These are phyloP conservation scores for Lathyrus aphaca DNA, from an alignment of 306 rosid species.

Conservation along the genomic window DNA sequence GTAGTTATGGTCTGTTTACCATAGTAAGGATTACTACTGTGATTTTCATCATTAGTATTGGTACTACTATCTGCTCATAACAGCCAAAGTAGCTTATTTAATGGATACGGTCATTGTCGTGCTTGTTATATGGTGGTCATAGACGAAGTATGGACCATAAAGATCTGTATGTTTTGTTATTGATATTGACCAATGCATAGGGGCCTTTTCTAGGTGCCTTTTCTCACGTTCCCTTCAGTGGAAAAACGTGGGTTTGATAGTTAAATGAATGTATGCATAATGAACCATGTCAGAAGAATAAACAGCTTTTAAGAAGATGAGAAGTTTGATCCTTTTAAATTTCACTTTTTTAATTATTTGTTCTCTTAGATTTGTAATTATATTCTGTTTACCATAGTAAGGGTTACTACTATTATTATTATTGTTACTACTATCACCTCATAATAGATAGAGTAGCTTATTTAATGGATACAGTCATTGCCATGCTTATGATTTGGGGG, in stretches of 20 bases:
- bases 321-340: background rate
- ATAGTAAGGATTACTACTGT: conserved; percentile 1
- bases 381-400: conserved; percentile 11
- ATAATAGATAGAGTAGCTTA: background rate
- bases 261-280: conserved; percentile 2
- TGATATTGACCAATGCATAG: background rate
- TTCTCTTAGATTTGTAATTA: background rate
- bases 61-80: background rate
- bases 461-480: conserved; percentile 21
- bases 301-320: background rate
- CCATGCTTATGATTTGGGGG: background rate
- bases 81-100: conserved; percentile 2
- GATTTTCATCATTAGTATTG: background rate
- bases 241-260: conserved; percentile 10
- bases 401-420: background rate
- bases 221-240: background rate
- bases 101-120: conserved; percentile 8
- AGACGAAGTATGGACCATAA: background rate
- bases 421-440: background rate
- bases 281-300: conserved; percentile 19
- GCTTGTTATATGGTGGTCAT: background rate
- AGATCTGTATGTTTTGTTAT: conserved; percentile 32
- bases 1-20: conserved; percentile 10
- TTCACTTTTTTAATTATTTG: background rate
- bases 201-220: conserved; percentile 12